Base-by-base conservation (phyloP, 2,329 filamentous ascomycete species). In the Amylocarpus encephaloides region DNA sequence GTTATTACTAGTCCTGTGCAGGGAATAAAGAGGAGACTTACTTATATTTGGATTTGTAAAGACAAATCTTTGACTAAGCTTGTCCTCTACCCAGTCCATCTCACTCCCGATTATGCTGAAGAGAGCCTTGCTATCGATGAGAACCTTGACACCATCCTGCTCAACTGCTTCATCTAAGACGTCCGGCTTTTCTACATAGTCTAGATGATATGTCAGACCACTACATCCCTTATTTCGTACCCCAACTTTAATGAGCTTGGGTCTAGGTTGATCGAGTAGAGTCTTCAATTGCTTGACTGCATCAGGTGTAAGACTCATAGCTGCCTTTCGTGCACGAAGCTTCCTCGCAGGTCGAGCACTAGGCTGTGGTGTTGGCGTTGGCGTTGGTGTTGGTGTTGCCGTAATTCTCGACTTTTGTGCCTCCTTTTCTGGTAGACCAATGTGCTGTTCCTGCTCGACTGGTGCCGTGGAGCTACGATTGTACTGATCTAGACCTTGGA, bases 71-170 rank as follows among this genome's bases (percentile, higher is more conserved):
- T 91, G 80, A 67, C 86, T 95, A 57, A 98, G 72, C 73, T 95
- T 95, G 63, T 97, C 93, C 71, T 97, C 91, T 10, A 92, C 78
- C 91, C 92, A 98, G 66, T 98, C 93, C 93, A 98, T 98, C 72
- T 97, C 92, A 65, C 87, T 95, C 5, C 93, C 93, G 62, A 98
- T 96, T 48, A 98, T 97, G 69, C 92, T 97, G 67, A 98, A 91
- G 44, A 98, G 73, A 38, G 93, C 93, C 74, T 96, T 97, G 76
- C 88, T 95, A 69, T 98, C 93, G 50, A 98, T 93, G 67, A 97
- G 69, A 32, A 98, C 92, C 70, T 88, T 92, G 50, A 98, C 92
- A 0, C 92, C 93, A 63, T 97, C 93, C 67, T 98, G 93, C 66
- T 94, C 91, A 1, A 98, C 89, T 46, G 84, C 77, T 69, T 98